phyloP scores from a whole-genome alignment of 768 basidiomycete genomes.

The Leccinellum rugosiceps region DNA sequence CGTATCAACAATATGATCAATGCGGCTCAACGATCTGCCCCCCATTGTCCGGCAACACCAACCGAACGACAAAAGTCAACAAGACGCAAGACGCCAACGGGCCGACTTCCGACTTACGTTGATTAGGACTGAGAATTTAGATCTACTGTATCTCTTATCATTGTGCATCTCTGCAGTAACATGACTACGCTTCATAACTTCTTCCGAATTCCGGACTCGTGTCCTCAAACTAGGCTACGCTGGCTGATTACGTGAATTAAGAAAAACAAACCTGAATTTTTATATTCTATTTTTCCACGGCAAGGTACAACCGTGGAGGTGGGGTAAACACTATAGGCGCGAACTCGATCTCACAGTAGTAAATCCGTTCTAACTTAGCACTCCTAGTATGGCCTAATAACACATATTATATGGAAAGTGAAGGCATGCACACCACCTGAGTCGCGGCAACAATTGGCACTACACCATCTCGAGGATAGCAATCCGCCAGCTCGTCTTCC shows the following conservation, averaged over 20 bases:
- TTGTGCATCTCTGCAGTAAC: too few species aligned
- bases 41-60: not conserved
- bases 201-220: too few species aligned
- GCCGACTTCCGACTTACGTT: too few species aligned
- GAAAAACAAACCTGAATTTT: too few species aligned
- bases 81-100: too few species aligned
- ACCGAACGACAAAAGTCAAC: not conserved
- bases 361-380: not conserved
- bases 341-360: not conserved
- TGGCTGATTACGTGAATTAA: too few species aligned
- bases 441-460: not conserved
- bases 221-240: too few species aligned
- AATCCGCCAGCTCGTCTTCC: conserved; percentile 21
- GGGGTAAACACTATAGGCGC: too few species aligned
- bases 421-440: not conserved
- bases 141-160: not conserved
- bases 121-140: not conserved
- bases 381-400: not conserved
- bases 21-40: not conserved
- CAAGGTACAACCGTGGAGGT: not conserved
- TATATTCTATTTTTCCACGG: not conserved
- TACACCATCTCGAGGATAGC: conserved; percentile 28
- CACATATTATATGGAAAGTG: not conserved
- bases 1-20: not conserved
- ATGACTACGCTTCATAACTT: too few species aligned